Evolutionary conservation across 2,329 filamentous ascomycete species (phyloP).

Genomic region (Alternaria sp.): DNA sequence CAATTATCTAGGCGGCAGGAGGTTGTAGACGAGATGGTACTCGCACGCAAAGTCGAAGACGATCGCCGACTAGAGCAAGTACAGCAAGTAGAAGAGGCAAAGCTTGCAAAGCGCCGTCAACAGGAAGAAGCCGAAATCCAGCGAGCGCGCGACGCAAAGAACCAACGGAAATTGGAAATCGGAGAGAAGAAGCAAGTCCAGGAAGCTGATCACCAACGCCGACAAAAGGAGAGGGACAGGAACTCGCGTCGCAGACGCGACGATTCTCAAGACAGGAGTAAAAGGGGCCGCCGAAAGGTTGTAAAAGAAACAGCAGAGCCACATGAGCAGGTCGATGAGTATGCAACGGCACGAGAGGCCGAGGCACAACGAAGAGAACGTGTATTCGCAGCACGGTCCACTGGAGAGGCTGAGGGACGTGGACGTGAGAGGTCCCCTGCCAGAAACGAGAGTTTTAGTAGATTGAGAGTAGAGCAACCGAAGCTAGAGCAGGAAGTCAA

Average conservation of each 20-base stretch:
- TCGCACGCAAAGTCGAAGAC: background rate
- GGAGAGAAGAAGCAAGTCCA: background rate
- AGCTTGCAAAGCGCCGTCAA: background rate
- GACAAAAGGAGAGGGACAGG: background rate
- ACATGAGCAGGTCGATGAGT: background rate
- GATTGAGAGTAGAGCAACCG: background rate
- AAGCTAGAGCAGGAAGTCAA: background rate
- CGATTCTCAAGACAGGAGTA: background rate
- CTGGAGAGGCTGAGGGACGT: background rate
- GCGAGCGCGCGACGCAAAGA: background rate
- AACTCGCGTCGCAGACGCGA: background rate
- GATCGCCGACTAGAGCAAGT: background rate
- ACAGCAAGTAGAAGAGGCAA: background rate
- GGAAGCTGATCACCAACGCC: background rate
- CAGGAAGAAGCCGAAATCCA: background rate
- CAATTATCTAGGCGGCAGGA: too few species aligned
- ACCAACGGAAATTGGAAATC: background rate
- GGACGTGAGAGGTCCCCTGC: background rate
- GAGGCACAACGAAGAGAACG: background rate
- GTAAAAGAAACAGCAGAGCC: background rate
- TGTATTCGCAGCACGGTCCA: background rate
- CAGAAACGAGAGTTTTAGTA: rapidly evolving
- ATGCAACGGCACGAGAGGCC: background rate
- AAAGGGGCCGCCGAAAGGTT: background rate
- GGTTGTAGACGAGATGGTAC: background rate